phyloP scores from a whole-genome alignment of 495 filamentous ascomycete genomes.

The Penicillium chermesinum region DNA sequence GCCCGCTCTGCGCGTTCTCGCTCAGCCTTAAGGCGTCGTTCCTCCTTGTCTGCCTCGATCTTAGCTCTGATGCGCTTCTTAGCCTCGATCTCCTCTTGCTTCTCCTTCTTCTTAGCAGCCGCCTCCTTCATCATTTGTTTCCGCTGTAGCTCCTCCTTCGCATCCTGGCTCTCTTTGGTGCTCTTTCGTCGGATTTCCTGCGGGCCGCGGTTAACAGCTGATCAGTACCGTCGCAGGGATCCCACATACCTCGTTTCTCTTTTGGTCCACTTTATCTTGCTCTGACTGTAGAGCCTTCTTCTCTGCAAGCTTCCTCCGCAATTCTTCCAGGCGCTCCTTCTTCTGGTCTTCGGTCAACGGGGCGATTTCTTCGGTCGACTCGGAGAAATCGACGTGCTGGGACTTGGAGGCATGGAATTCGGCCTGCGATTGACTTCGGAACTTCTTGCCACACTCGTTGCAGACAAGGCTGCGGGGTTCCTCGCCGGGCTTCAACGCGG shows the following conservation, averaged over 20 bases:
- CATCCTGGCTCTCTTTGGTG: constrained; percentile 69
- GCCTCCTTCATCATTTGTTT: constrained; percentile 91
- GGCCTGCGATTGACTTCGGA: constrained; percentile 72
- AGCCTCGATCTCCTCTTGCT: constrained; percentile 78
- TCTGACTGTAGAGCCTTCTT: constrained; percentile 67
- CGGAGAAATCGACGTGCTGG: constrained; percentile 84
- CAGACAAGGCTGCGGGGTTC: constrained; percentile 65
- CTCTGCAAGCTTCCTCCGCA: constrained; percentile 64
- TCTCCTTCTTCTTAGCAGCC: constrained; percentile 76
- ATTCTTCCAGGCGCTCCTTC: constrained; percentile 66
- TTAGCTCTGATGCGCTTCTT: constrained; percentile 84
- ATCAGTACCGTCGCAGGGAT: background rate
- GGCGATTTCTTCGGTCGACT: constrained; percentile 86
- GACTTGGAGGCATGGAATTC: constrained; percentile 89
- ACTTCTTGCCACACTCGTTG: constrained; percentile 90
- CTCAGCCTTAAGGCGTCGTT: constrained; percentile 75
- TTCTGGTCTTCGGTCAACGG: constrained; percentile 92
- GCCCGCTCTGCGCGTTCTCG: constrained; percentile 77
- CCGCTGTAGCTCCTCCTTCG: constrained; percentile 76
- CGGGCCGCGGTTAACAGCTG: background rate
- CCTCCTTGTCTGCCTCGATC: constrained; percentile 87
- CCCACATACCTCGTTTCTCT: constrained; percentile 73
- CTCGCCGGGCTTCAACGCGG: constrained; percentile 57
- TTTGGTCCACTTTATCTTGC: constrained; percentile 76
- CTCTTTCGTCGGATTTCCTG: constrained; percentile 84